These are phyloP conservation scores for Carex parvula DNA, from an alignment of 176 grass and related monocot genomes.

Conservation along the genomic window DNA sequence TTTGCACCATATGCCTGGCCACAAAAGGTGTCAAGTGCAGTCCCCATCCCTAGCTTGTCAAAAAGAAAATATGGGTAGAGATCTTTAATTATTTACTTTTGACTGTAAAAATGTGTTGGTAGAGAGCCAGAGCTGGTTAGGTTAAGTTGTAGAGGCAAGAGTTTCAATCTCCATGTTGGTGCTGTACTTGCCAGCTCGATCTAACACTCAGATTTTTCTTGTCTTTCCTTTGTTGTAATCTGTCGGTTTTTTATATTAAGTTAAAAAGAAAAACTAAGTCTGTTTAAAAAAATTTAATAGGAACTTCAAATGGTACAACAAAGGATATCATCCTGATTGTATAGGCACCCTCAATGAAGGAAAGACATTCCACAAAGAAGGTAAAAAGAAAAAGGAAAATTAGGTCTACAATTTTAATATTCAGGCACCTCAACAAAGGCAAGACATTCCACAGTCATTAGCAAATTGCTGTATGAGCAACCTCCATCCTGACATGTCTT, in stretches of 20 bases:
- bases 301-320: not conserved
- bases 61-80: slow-evolving; percentile 5
- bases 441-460: too few relatives aligned
- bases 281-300: not conserved
- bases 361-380: not conserved
- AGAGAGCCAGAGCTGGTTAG: not conserved
- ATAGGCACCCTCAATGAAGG: not conserved
- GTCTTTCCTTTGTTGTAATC: not conserved
- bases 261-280: not conserved
- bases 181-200: not conserved
- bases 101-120: not conserved
- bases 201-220: not conserved
- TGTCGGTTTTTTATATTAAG: not conserved
- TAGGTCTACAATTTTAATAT: not conserved
- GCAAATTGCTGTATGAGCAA: too few relatives aligned
- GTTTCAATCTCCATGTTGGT: not conserved
- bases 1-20: slow-evolving; percentile 76
- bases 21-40: slow-evolving; percentile 64
- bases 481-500: not conserved
- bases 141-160: too few relatives aligned
- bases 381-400: not conserved
- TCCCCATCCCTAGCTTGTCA: slow-evolving; percentile 74
- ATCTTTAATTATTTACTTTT: not conserved
- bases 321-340: not conserved
- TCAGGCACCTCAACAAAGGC: too few relatives aligned